Conservation (phyloP, 2,329 filamentous ascomycete species). For the Metarhizium anisopliae region DNA sequence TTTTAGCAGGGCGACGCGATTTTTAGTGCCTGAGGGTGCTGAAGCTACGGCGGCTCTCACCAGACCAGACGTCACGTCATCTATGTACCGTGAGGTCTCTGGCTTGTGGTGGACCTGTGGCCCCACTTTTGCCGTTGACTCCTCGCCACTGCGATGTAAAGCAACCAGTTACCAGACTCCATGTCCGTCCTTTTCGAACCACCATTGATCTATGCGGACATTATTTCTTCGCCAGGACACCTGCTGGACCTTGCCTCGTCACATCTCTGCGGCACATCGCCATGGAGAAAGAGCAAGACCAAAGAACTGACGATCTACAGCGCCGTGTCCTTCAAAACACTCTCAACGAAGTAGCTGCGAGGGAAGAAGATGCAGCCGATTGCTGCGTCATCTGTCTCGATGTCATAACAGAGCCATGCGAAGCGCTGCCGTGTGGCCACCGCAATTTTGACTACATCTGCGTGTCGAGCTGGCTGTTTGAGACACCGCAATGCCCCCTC, state of each 20-base stretch:
- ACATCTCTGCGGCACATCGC: neutral
- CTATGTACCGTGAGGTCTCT: no score
- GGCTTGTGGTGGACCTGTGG: neutral
- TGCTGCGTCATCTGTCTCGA: slow-evolving; percentile 87
- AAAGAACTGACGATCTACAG: slow-evolving; percentile 25
- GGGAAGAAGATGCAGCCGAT: slow-evolving; percentile 15
- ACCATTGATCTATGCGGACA: no score
- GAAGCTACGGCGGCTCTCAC: neutral
- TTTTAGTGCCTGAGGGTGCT: neutral
- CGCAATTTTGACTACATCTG: slow-evolving; percentile 78
- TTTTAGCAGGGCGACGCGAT: neutral
- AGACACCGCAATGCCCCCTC: slow-evolving; percentile 65
- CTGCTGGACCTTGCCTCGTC: neutral
- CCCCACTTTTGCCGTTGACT: neutral
- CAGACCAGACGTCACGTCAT: no score
- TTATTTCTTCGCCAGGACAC: neutral
- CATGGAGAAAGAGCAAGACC: neutral
- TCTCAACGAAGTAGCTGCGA: slow-evolving; percentile 29
- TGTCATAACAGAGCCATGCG: slow-evolving; percentile 59
- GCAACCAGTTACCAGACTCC: no score
- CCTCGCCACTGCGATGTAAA: no score
- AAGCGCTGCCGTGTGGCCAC: slow-evolving; percentile 71
- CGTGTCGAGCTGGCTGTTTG: slow-evolving; percentile 71
- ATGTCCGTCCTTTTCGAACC: no score
- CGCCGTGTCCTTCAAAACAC: slow-evolving; percentile 34